Percentiles rank a stretch among this genome's conserved stretches.
Conservation (phyloP, 169 alveolate genomes). For the Plasmodium gonderi region DNA sequence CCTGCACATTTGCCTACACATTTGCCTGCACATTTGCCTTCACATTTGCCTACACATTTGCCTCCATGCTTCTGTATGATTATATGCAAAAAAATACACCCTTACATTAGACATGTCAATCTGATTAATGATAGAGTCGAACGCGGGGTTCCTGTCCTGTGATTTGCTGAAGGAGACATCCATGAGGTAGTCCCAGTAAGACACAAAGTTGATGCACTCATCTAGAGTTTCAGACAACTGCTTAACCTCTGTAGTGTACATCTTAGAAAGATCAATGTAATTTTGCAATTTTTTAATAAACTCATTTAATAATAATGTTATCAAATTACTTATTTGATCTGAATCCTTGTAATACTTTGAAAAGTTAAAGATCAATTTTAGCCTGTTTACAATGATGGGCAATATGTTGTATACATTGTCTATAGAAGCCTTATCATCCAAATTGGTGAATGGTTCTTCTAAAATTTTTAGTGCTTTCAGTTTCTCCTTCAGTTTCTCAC, state of each 20-base stretch:
- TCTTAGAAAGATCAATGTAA: conserved; percentile 55
- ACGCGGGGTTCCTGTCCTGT: neutral
- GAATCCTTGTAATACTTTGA: conserved; percentile 70
- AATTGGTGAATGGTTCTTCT: conserved; percentile 59
- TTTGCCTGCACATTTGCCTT: no score
- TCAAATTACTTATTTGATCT: conserved; percentile 51
- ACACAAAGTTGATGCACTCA: conserved; percentile 67
- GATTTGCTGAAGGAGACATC: conserved; percentile 15
- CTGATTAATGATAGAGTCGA: conserved; percentile 20
- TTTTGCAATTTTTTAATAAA: conserved; percentile 48
- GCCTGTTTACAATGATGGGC: conserved; percentile 60
- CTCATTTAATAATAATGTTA: conserved; percentile 54
- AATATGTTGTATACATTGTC: conserved; percentile 59
- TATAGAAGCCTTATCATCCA: conserved; percentile 12
- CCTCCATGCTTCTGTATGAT: neutral
- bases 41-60: no score
- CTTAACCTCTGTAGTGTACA: conserved; percentile 62
- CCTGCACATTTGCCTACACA: no score
- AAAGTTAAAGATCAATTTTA: conserved; percentile 52
- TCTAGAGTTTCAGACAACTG: conserved; percentile 43
- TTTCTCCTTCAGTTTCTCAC: conserved; percentile 47
- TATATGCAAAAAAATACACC: neutral
- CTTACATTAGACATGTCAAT: conserved; percentile 64
- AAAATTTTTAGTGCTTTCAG: conserved; percentile 62
- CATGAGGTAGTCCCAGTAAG: conserved; percentile 60